These are phyloP conservation scores for Hyaloscypha finlandica DNA, from an alignment of 495 filamentous ascomycete species.

Conservation along the genomic window DNA sequence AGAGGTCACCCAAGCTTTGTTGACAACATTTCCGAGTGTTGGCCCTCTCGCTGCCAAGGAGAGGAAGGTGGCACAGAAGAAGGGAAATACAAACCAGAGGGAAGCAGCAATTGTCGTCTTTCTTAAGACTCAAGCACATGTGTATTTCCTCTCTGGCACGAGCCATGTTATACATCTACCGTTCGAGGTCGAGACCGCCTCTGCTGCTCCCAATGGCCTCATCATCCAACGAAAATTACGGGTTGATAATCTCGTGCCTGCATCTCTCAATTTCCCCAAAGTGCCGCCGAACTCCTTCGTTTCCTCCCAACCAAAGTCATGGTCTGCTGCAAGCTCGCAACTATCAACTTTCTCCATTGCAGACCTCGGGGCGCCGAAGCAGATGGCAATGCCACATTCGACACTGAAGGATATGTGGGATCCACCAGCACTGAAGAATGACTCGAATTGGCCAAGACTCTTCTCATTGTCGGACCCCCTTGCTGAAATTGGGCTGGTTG, in stretches of 20 bases:
- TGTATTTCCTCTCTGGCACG: slow-evolving; percentile 86
- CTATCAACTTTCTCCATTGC: slow-evolving; percentile 54
- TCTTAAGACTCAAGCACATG: slow-evolving; percentile 88
- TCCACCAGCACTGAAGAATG: slow-evolving; percentile 43
- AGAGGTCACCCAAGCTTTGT: slow-evolving; percentile 75
- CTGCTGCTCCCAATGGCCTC: slow-evolving; percentile 77
- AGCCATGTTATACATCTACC: slow-evolving; percentile 91
- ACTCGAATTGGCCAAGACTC: slow-evolving; percentile 70
- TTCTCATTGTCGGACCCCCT: slow-evolving; percentile 88
- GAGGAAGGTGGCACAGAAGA: slow-evolving; percentile 16
- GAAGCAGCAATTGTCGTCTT: slow-evolving; percentile 84
- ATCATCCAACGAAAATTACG: slow-evolving; percentile 76
- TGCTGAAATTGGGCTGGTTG: slow-evolving; percentile 80
- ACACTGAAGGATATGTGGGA: slow-evolving; percentile 53
- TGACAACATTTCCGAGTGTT: slow-evolving; percentile 76
- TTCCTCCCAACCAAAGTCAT: slow-evolving; percentile 58
- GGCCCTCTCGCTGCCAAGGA: slow-evolving; percentile 37
- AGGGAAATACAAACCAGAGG: slow-evolving; percentile 26
- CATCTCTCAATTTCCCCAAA: slow-evolving; percentile 52
- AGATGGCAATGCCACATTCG: slow-evolving; percentile 44
- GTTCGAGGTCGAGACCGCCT: slow-evolving; percentile 88
- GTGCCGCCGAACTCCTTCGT: slow-evolving; percentile 83
- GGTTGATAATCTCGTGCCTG: slow-evolving; percentile 40
- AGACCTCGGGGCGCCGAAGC: slow-evolving; percentile 50
- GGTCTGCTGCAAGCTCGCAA: slow-evolving; percentile 42